Evolutionary conservation across 1,284 basidiomycete species (phyloP), one percentile per base, ranked within the genome.

Genomic region (Rhodotorula sp.): DNA sequence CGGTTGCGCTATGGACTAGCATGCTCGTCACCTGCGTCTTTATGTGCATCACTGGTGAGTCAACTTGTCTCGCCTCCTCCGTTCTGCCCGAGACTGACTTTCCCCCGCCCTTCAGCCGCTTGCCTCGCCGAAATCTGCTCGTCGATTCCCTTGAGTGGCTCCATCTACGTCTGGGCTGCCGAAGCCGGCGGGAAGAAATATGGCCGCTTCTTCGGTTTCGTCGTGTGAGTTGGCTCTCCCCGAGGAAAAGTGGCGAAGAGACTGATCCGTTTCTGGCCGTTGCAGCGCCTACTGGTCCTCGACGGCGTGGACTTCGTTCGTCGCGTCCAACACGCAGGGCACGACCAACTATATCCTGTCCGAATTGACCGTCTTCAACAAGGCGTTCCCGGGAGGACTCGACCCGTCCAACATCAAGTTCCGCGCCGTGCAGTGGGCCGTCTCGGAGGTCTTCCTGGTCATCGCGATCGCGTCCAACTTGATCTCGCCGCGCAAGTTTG

Each of bases 261-360:
- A 59, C 49, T 10, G 5, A 23, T 8, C 34, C 43, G 1, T 4
- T 10, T 21, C 50, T 23, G n/a, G 12, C 38, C 38, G 10, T 43
- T 14, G 8, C 62, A 71, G 69, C 26, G 65, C 67, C 1, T 69
- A 62, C 54, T 75, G 76, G 78, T 61, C 72, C 0, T 75, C 77
- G 71, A 92, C 91, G 1, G 91, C 91, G 23, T 93, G 92, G 92
- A 92, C 92, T 86, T 92, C 91, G 0, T 93, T 92, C 77, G 85
- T 87, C 62, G 91, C 92, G 19, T 86, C 89, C 55, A 92, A 91
- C 78, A 91, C 89, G 71, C 90, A 92, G 82, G 90, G 88, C 3
- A 88, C 90, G 1, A 89, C 91, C 60, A 92, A 93, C 80, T 93
- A 90, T 79, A 86, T 77, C n/a, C 67, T 78, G 34, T 92, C 90